Base-by-base conservation (phyloP, 768 basidiomycete genomes). In the Tricholoma hemisulphureum region DNA sequence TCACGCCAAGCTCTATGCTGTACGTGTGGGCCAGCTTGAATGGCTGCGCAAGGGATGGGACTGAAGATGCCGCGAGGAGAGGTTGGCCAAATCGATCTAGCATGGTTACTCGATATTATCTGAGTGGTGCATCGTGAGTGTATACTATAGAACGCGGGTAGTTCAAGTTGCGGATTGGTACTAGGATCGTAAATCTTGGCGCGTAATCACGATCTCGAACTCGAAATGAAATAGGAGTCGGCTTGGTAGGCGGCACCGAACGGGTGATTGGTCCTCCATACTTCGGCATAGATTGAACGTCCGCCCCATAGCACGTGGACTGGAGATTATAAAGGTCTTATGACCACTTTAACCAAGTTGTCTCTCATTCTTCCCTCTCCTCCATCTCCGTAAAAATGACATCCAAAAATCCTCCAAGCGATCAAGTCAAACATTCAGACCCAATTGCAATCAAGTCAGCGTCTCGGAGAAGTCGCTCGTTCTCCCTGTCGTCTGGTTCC, bases 401-500 rank as follows among this genome's bases (percentile, higher is more conserved):
- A 51, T 61, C 62, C 62, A 71, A 72, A 50, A 70, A 71, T 61
- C 41, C 64, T 31, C 60, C 71, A 55, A 68, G 67, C 49, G 59
- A 60, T 43, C 57, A 57, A 48, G 55, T 65, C 53, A 80, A 77
- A 35, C 87, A 75, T 69, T 84, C 88, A 20, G 79, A 81, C 43
- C 89, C 89, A 51, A 91, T 91, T 66, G 78, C 86, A 55, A 84
- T 88, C 65, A 68, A 73, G 29, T 68, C 75, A 39, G 64, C 72
- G 29, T 51, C 41, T 6, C 74, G 79, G 46, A 80, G 88, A 32
- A 68, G 74, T 11, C 87, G 88, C 53, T 88, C 88, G 13, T 67
- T 76, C 43, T 90, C 88, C 0, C 69, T 84, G 43, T 87, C 87
- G 6, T 88, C 87, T 0, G 73, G 76, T 34, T 83, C 85, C 0